Evolutionary conservation across 768 basidiomycete species (phyloP).

Genomic region (Suillus occidentalis): DNA sequence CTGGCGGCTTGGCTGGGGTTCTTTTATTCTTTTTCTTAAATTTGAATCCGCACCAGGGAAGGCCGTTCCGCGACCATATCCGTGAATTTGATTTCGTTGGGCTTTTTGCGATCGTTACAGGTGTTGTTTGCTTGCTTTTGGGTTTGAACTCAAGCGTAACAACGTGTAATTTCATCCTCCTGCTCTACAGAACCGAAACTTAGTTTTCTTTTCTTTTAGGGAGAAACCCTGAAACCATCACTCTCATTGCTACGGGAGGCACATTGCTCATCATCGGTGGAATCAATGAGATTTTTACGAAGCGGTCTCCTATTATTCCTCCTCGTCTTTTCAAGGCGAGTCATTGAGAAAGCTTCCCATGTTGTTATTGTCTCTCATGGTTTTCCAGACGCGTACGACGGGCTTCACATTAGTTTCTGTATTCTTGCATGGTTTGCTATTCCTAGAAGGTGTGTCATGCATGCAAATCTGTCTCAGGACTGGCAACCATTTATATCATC

Average conservation of each 20-base stretch:
- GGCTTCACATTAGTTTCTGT: conserved; percentile 28
- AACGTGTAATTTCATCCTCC: conserved; percentile 24
- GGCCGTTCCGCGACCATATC: conserved; percentile 31
- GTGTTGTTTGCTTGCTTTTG: conserved; percentile 38
- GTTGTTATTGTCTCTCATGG: not conserved
- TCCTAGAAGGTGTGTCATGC: conserved; percentile 31
- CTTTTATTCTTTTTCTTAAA: conserved; percentile 36
- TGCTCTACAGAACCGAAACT: not conserved
- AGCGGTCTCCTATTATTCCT: conserved; percentile 38
- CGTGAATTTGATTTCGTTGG: conserved; percentile 42
- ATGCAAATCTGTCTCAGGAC: not conserved
- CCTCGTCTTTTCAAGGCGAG: conserved; percentile 38
- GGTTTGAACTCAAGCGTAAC: conserved; percentile 39
- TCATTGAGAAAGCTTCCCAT: not conserved
- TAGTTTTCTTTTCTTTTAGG: conserved; percentile 18
- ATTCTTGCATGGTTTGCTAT: conserved; percentile 35
- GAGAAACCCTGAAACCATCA: conserved; percentile 33
- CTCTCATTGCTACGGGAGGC: conserved; percentile 36
- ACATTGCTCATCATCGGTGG: conserved; percentile 29
- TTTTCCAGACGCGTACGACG: conserved; percentile 38
- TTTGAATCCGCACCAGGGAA: conserved; percentile 34
- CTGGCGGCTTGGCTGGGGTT: conserved; percentile 33
- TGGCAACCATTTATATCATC: not conserved
- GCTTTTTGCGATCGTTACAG: conserved; percentile 33
- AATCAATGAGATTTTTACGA: conserved; percentile 37